phyloP scores from a whole-genome alignment of 208 protist species.

The Trypanosoma brucei region DNA sequence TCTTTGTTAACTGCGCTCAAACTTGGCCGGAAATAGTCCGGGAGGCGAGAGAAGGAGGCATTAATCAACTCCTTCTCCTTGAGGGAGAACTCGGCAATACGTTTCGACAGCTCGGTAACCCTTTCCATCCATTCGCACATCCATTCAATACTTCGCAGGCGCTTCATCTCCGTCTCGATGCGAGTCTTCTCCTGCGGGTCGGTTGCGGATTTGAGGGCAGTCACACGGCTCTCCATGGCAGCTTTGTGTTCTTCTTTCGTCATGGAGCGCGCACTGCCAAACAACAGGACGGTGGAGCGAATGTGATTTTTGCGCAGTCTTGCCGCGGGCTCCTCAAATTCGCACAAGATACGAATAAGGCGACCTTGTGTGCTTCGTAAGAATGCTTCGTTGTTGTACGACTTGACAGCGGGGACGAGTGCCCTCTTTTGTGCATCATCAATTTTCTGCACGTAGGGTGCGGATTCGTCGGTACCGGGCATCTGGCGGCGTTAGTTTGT shows the following conservation, averaged over 20 bases:
- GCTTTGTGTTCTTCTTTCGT: slow-evolving; percentile 55
- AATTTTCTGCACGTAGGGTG: slow-evolving; percentile 71
- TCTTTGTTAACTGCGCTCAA: slow-evolving; percentile 26
- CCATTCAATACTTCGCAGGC: slow-evolving; percentile 80
- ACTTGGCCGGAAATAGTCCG: slow-evolving; percentile 72
- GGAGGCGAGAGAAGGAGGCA: slow-evolving; percentile 47
- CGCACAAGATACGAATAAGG: slow-evolving; percentile 88
- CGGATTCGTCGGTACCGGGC: slow-evolving; percentile 14
- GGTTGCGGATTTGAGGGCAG: slow-evolving; percentile 18
- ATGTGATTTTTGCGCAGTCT: slow-evolving; percentile 67
- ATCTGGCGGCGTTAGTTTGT: background rate
- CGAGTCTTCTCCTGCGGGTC: slow-evolving; percentile 17
- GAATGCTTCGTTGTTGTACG: slow-evolving; percentile 86
- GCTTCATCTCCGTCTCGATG: slow-evolving; percentile 34
- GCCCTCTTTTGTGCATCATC: slow-evolving; percentile 42
- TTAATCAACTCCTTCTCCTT: slow-evolving; percentile 45
- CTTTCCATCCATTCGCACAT: slow-evolving; percentile 89
- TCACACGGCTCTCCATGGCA: slow-evolving; percentile 29
- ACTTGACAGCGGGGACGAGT: slow-evolving; percentile 77
- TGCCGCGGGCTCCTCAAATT: slow-evolving; percentile 87
- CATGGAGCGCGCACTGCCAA: slow-evolving; percentile 89
- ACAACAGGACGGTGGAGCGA: slow-evolving; percentile 88
- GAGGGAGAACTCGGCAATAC: slow-evolving; percentile 62
- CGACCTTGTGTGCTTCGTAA: slow-evolving; percentile 67
- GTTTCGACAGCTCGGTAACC: slow-evolving; percentile 53